Evolutionary conservation across 257 asterid species (phyloP), one percentile per base, ranked within the genome.

Genomic region (Cruciata laevipes): DNA sequence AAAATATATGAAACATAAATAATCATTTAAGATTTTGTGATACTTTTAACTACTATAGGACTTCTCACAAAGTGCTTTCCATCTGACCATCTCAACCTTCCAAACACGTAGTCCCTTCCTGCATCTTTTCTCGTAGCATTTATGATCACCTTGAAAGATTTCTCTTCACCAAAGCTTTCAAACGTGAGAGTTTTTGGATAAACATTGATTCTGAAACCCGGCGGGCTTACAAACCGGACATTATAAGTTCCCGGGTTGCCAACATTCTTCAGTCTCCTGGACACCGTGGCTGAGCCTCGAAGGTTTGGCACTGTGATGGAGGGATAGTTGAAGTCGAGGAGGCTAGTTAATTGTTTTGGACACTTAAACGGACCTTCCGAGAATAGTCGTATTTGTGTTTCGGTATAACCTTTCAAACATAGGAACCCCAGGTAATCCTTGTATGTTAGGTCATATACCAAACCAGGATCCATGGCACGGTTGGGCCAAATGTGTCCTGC

Each of bases 401-500:
- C 69, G 59, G 83, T 88, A 74, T 81, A 84, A 47, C 95, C 95
- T n/a, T 82, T 78, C 12, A 89, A 74, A 66, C 96, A 93, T 23
- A 93, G 72, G 73, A 88, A 86, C 66, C 66, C 55, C 56, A 93
- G 73, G 86, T 93, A 86, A 68, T 93, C 99, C 1, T 25, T 31
- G 14, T 23, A 38, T 0, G 81, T 38, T 40, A 84, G 67, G 73
- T 93, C 99, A 10, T 93, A 93, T 11, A 93, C 89, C 77, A 93
- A 72, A 2, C 99, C 99, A 7, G 99, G 97, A 67, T 93, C 89
- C 95, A 85, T 84, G 14, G 99, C 99, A 0, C 89, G 86, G 84
- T 93, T 90, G n/a, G 99, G 99, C 52, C 80, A 76, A 49, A 90
- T 81, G 40, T 93, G 96, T 13, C 99, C 99, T 65, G 95, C 89